Evolutionary conservation across 2,329 filamentous ascomycete species (phyloP).

Genomic region (Alternaria brassicae): DNA sequence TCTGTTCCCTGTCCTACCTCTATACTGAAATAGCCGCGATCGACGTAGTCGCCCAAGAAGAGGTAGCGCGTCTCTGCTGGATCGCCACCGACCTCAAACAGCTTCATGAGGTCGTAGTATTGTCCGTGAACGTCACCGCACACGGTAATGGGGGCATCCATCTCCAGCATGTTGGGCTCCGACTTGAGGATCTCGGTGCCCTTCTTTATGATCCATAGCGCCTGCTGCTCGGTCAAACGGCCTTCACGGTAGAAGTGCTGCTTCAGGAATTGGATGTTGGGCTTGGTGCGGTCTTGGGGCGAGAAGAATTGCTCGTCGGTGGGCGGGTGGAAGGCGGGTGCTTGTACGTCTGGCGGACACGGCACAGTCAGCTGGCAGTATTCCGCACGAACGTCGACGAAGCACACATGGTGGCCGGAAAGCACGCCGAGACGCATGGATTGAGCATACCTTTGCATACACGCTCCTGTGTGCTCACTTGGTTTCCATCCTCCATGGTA

Average conservation of each 20-base stretch:
- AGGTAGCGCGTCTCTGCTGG: conserved; percentile 95
- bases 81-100: conserved; percentile 97
- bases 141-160: conserved; percentile 98
- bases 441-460: conserved; percentile 88
- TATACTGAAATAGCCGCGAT: conserved; percentile 98
- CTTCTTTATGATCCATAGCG: conserved; percentile 89
- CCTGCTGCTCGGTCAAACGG: conserved; percentile 95
- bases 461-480: conserved; percentile 93
- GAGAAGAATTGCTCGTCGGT: conserved; percentile 95
- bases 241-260: conserved; percentile 98
- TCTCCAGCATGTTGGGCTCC: conserved; percentile 96
- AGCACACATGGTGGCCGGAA: conserved; percentile 3
- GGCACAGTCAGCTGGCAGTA: conserved; percentile 35
- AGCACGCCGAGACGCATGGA: conserved; percentile 1
- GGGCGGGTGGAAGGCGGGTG: conserved; percentile 89
- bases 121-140: conserved; percentile 98
- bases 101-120: conserved; percentile 99
- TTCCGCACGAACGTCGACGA: conserved; percentile 15
- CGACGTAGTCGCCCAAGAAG: conserved; percentile 97
- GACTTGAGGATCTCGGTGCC: conserved; percentile 86
- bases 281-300: conserved; percentile 83
- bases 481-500: conserved; percentile 95
- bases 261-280: conserved; percentile 92
- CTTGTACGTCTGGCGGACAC: conserved; percentile 81
- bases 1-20: conserved; percentile 62